Percentiles rank a stretch among this genome's conserved stretches.
phyloP scores from a whole-genome alignment of 1,284 basidiomycete species.

The Amylostereum areolatum region DNA sequence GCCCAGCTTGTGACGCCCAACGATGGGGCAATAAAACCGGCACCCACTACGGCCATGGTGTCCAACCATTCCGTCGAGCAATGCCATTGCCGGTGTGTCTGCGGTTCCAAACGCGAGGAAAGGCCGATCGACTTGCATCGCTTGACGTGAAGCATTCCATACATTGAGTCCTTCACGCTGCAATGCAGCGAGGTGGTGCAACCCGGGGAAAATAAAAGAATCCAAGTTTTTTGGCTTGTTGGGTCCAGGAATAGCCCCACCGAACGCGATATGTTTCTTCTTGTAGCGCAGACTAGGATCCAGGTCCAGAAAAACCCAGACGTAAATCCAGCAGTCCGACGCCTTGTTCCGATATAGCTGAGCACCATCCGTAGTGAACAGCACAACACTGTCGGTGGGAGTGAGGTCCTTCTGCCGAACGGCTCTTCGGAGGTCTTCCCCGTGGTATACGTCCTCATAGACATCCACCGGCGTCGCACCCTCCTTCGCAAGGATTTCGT shows the following conservation, averaged over 20 bases:
- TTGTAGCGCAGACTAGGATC: conserved; percentile 15
- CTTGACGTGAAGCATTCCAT: conserved; percentile 7
- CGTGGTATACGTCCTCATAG: conserved; percentile 7
- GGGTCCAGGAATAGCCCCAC: conserved; percentile 12
- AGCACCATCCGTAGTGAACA: conserved; percentile 16
- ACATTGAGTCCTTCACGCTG: conserved; percentile 1
- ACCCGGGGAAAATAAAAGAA: conserved; percentile 11
- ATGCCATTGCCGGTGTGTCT: conserved; percentile 6
- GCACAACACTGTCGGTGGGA: conserved; percentile 9
- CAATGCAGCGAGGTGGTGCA: conserved; percentile 2
- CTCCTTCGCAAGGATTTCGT: not conserved
- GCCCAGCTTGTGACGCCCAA: conserved; percentile 3
- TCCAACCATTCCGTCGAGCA: conserved; percentile 5
- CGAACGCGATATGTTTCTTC: conserved; percentile 8
- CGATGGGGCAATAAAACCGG: not conserved
- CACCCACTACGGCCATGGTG: conserved; percentile 10
- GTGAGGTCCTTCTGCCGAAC: not conserved
- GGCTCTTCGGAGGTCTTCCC: not conserved
- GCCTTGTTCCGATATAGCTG: conserved; percentile 17
- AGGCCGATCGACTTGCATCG: too few species aligned
- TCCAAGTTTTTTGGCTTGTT: conserved; percentile 12
- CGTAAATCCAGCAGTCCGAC: conserved; percentile 18
- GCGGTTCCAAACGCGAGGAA: too few species aligned
- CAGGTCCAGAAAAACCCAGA: conserved; percentile 15
- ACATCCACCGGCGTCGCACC: too few species aligned